Conservation (phyloP, 148 eudicot genomes). For the Rhododendron ferrugineum region DNA sequence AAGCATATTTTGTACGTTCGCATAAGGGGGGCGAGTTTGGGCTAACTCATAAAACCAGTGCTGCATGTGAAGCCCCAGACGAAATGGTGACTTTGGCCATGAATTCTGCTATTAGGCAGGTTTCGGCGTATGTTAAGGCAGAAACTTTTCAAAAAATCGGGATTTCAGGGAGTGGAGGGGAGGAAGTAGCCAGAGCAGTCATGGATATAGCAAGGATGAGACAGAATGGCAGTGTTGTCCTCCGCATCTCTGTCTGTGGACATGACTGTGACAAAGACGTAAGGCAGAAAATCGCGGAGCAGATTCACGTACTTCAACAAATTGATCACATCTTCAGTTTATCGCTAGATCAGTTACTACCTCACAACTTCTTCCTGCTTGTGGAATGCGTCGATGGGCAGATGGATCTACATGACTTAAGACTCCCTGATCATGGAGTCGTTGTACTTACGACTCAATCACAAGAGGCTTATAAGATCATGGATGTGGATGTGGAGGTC, state of each 20-base stretch:
- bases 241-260: background rate
- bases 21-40: background rate
- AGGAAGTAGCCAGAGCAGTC: background rate
- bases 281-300: background rate
- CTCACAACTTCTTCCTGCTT: background rate
- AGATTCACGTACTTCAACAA: background rate
- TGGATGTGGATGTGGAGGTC: background rate
- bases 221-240: background rate
- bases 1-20: background rate
- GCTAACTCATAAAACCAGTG: background rate
- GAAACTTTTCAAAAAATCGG: background rate
- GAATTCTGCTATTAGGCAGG: background rate
- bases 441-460: background rate
- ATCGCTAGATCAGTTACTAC: background rate
- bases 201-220: background rate
- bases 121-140: background rate
- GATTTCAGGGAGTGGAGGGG: background rate
- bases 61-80: background rate
- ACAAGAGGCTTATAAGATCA: constrained; percentile 2
- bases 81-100: background rate
- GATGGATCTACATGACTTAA: background rate
- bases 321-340: background rate
- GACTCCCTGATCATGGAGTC: background rate
- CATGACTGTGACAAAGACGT: background rate
- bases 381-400: background rate